These are phyloP conservation scores for Candida sanyiensis DNA, from an alignment of 805 yeast genomes.

Conservation along the genomic window DNA sequence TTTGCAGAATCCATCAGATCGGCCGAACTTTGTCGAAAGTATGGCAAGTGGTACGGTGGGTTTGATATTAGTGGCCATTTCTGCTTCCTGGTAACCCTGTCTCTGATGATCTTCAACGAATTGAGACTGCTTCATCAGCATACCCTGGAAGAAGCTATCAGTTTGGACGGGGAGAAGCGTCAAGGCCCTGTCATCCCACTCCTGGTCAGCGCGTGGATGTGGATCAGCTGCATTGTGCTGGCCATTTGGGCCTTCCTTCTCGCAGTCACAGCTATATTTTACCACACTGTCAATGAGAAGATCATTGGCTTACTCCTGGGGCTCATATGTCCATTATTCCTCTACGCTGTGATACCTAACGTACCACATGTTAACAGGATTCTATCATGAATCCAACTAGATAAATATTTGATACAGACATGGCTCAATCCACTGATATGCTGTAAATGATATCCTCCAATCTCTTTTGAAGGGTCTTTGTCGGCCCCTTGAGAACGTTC, in stretches of 20 bases:
- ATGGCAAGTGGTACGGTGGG: slow-evolving; percentile 42
- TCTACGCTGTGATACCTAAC: slow-evolving; percentile 31
- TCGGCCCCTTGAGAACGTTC: slow-evolving; percentile 19
- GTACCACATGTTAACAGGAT: not conserved
- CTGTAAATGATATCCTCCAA: slow-evolving; percentile 17
- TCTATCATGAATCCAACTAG: too few relatives aligned
- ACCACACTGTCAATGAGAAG: slow-evolving; percentile 77
- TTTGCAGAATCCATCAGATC: slow-evolving; percentile 18
- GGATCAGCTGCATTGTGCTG: slow-evolving; percentile 18
- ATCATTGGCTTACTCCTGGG: slow-evolving; percentile 65
- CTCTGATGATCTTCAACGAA: slow-evolving; percentile 37
- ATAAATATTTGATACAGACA: too few relatives aligned
- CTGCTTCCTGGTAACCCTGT: slow-evolving; percentile 38
- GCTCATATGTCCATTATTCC: slow-evolving; percentile 40
- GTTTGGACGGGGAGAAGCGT: not conserved
- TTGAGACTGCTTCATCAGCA: slow-evolving; percentile 16
- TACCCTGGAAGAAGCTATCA: not conserved
- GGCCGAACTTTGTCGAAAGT: slow-evolving; percentile 28
- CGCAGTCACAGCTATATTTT: slow-evolving; percentile 72
- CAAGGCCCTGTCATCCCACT: not conserved
- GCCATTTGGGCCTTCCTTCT: slow-evolving; percentile 52
- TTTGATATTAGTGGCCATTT: slow-evolving; percentile 53
- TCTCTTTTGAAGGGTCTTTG: slow-evolving; percentile 12
- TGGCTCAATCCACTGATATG: too few relatives aligned
- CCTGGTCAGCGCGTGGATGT: slow-evolving; percentile 11